Percentiles rank a stretch among this genome's conserved stretches.
Evolutionary conservation across 495 filamentous ascomycete genomes (phyloP).

Genomic region (Sporormia fimetaria): DNA sequence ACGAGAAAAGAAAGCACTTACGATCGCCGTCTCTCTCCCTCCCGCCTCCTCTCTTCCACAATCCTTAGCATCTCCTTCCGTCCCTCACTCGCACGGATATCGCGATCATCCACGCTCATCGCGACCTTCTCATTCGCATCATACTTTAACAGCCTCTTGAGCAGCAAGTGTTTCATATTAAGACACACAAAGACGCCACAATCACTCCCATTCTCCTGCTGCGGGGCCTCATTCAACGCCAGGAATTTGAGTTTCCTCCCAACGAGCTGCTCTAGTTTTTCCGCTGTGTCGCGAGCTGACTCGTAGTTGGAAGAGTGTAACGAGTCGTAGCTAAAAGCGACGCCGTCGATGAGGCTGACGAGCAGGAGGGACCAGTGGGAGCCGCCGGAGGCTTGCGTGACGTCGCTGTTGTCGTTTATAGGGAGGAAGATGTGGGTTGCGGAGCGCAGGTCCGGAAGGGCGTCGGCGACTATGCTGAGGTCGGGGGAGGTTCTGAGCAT

Average conservation of each 20-base stretch:
- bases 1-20: constrained; percentile 37
- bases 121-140: constrained; percentile 71
- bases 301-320: constrained; percentile 62
- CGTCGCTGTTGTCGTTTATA: constrained; percentile 77
- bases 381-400: constrained; percentile 70
- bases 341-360: constrained; percentile 74
- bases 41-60: constrained; percentile 68
- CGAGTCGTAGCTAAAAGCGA: constrained; percentile 95
- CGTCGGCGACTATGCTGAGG: constrained; percentile 56
- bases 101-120: constrained; percentile 77
- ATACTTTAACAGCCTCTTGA: constrained; percentile 68
- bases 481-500: constrained; percentile 78
- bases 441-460: constrained; percentile 65
- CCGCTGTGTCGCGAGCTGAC: constrained; percentile 55
- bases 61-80: constrained; percentile 82
- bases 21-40: constrained; percentile 71
- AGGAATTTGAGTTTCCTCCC: constrained; percentile 54
- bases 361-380: constrained; percentile 92
- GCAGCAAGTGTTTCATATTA: constrained; percentile 76
- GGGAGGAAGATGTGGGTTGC: constrained; percentile 95
- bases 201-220: constrained; percentile 85
- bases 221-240: constrained; percentile 70
- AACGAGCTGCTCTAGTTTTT: constrained; percentile 54
- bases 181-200: constrained; percentile 96
- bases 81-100: constrained; percentile 61